phyloP scores from a whole-genome alignment of 352 stramenopile genomes.

The Phytophthora nicotianae region DNA sequence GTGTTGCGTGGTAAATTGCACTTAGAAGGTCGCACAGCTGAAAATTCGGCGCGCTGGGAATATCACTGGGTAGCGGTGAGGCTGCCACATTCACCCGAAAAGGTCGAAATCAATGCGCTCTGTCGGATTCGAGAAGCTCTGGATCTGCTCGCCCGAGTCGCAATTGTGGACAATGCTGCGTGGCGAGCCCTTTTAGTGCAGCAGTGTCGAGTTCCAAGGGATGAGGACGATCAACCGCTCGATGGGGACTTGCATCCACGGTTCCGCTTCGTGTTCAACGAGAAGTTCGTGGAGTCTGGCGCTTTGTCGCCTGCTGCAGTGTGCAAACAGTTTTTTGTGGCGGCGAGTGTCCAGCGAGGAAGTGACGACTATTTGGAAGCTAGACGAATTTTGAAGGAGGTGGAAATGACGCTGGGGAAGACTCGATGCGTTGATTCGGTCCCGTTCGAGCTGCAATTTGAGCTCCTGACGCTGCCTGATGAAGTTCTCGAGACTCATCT shows the following conservation, averaged over 20 bases:
- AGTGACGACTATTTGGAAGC: slow-evolving; percentile 30
- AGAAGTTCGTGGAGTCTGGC: slow-evolving; percentile 29
- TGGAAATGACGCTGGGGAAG: slow-evolving; percentile 5
- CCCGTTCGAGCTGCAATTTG: slow-evolving; percentile 30
- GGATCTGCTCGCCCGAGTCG: slow-evolving; percentile 40
- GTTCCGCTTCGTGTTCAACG: slow-evolving; percentile 44
- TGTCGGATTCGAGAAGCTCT: slow-evolving; percentile 40
- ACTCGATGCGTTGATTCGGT: no score
- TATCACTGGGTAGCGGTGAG: slow-evolving; percentile 39
- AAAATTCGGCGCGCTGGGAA: slow-evolving; percentile 38
- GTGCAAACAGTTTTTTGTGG: slow-evolving; percentile 27
- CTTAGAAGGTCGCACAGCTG: slow-evolving; percentile 30
- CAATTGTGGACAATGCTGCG: slow-evolving; percentile 32
- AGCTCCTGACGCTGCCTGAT: slow-evolving; percentile 28
- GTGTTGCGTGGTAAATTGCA: slow-evolving; percentile 28
- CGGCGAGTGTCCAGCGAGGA: neutral
- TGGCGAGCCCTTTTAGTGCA: slow-evolving; percentile 45
- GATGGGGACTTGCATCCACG: slow-evolving; percentile 34
- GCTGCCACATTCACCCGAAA: slow-evolving; percentile 24
- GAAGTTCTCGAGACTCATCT: slow-evolving; percentile 21
- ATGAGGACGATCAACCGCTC: slow-evolving; percentile 34
- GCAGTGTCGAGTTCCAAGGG: slow-evolving; percentile 38
- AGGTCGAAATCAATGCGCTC: slow-evolving; percentile 6
- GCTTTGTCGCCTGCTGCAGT: slow-evolving; percentile 31
- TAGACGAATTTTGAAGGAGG: slow-evolving; percentile 10